Conservation (phyloP, 1,284 basidiomycete species). For the Melampsora americana region DNA sequence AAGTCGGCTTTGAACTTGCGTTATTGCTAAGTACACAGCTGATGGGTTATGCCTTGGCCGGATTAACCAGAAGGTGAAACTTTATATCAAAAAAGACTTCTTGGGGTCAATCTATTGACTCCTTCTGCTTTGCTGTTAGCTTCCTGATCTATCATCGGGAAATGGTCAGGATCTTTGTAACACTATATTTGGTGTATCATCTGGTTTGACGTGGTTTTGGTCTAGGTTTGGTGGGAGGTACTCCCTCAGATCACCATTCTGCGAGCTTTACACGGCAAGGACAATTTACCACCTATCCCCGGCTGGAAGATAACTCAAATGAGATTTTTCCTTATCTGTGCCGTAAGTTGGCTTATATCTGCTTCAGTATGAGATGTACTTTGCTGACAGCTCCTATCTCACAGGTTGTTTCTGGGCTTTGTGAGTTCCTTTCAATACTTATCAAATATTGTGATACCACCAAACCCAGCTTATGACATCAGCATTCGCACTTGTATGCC, state of each 20-base stretch:
- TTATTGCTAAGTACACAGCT: conserved; percentile 58
- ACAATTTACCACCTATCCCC: conserved; percentile 13
- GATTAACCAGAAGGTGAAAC: conserved; percentile 53
- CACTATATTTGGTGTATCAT: background rate
- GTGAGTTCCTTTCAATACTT: background rate
- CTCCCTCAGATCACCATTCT: conserved; percentile 31
- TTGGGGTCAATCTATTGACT: background rate
- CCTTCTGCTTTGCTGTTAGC: background rate
- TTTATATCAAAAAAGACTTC: background rate
- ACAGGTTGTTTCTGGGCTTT: conserved; percentile 36
- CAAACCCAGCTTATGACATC: background rate
- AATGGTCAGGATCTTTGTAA: conserved; percentile 20
- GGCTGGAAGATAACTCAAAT: conserved; percentile 43
- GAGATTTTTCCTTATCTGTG: conserved; percentile 25
- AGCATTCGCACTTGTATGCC: background rate
- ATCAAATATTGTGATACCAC: background rate
- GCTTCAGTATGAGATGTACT: too few species aligned
- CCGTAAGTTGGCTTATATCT: background rate
- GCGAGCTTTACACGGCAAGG: conserved; percentile 22
- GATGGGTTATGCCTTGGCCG: conserved; percentile 59
- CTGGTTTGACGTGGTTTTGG: too few species aligned
- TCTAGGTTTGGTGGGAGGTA: conserved; percentile 38
- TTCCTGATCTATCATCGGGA: conserved; percentile 33
- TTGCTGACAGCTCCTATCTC: background rate
- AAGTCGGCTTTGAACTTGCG: conserved; percentile 47